Conservation (phyloP, 2,329 filamentous ascomycete species). For the Aspergillus phoenicis region DNA sequence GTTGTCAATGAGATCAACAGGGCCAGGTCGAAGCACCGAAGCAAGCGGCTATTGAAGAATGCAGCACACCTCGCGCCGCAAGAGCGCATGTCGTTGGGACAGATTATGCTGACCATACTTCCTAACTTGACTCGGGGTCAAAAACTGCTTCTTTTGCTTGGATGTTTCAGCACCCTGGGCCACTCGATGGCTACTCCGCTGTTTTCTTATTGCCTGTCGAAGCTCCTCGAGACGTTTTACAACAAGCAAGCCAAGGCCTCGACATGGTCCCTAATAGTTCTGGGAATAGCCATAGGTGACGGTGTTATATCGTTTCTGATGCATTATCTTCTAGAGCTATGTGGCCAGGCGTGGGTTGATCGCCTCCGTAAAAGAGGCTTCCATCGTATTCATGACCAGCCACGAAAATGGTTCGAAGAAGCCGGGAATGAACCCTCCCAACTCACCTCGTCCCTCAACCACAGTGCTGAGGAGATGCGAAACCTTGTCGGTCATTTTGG, state of each 20-base stretch:
- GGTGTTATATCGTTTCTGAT: slow-evolving; percentile 65
- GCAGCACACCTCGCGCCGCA: background rate
- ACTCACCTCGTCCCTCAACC: slow-evolving; percentile 73
- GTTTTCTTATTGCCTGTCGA: slow-evolving; percentile 76
- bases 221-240: slow-evolving; percentile 72
- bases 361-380: slow-evolving; percentile 69
- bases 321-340: slow-evolving; percentile 71
- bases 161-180: slow-evolving; percentile 62
- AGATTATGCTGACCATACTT: slow-evolving; percentile 72
- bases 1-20: slow-evolving; percentile 1
- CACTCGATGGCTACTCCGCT: slow-evolving; percentile 70
- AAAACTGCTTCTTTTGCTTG: slow-evolving; percentile 60
- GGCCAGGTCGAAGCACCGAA: background rate
- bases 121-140: slow-evolving; percentile 60
- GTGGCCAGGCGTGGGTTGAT: slow-evolving; percentile 77
- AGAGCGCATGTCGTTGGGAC: slow-evolving; percentile 37
- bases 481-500: slow-evolving; percentile 79
- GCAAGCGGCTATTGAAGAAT: background rate
- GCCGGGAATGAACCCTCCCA: slow-evolving; percentile 64
- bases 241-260: slow-evolving; percentile 52
- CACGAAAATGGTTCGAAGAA: slow-evolving; percentile 75
- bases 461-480: slow-evolving; percentile 83
- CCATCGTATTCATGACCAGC: slow-evolving; percentile 71
- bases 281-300: slow-evolving; percentile 69
- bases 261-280: slow-evolving; percentile 70